Evolutionary conservation across 1,139 yeast species (phyloP), one percentile per base, ranked within the genome.

Genomic region (Debaryomycetaceae sp.): DNA sequence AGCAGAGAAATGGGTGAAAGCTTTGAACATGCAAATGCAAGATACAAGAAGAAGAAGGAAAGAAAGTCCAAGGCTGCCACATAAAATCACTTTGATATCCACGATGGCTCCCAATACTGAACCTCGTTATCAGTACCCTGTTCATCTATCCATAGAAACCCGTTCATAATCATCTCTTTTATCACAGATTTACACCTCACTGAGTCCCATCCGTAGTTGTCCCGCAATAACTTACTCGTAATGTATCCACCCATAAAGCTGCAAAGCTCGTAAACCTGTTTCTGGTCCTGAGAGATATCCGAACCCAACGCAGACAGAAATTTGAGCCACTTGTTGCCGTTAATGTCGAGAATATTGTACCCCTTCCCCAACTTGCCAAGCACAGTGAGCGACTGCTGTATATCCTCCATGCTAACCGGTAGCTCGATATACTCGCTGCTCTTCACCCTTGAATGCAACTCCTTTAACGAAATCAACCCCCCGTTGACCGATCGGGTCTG

Each of bases 141-240:
- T 4, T 64, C 62, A 58, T 90, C 98, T 1, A 89, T 70, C 98
- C 98, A 90, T 24, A 90, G 67, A 41, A 88, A 70, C 8, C 97
- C 97, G 42, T 77, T 78, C 58, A 85, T 74, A 3, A 89, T 85
- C 88, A 90, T 83, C 47, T 87, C 95, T 40, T 86, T 84, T 17
- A 91, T 62, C 8, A 83, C 86, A 0, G 83, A 68, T 50, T 75
- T 73, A 46, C 88, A 76, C 45, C 97, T 68, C 1, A 77, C 69
- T 8, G 60, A 60, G 45, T 78, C 81, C 98, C 98, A 90, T 2
- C 74, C 75, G 48, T 82, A 76, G 56, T 90, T 90, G 57, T 85
- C 96, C 11, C 74, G 63, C 42, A 91, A 63, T 42, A 89, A 63
- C 6, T 81, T 65, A 20, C 74, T 70, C 2, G 90, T 79, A 1